Base-by-base conservation (phyloP, 1,284 basidiomycete species). In the Papiliotrema fonsecae region DNA sequence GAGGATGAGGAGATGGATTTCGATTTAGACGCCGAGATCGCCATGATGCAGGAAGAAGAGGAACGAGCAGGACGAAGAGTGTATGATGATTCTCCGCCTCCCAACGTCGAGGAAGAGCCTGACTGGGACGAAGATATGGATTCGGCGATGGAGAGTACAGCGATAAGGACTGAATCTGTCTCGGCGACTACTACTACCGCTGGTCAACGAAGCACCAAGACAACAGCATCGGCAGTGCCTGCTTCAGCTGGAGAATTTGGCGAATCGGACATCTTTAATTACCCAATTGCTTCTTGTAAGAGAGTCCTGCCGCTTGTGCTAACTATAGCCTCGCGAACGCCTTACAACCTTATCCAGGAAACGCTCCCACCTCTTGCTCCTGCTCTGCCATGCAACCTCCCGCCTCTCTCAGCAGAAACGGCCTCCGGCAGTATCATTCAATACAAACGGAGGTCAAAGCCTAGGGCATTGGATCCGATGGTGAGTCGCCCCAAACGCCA, bases 51-150 rank as follows among this genome's bases (percentile, higher is more conserved):
- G 28, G 26, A 46, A 25, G 26, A 41, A 31, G 26, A 19, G 38
- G 30, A 16, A 14, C 19, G 14, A 16, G n/a, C 7, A 19, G 34
- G n/a, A 16, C 21, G n/a, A 27, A 24, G n/a, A 16, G 25, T 26
- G 13, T 25, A 18, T 19, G 40, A 13, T 16, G 50, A 55, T 35
- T 56, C 47, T 10, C 55, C 63, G 11, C 62, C 61, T 2, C 58
- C 58, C 3, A 54, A 58, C 25, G 44, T 55, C 4, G 56, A 57
- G 10, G 64, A 64, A 40, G 61, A 57, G 42, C 55, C 55, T 4
- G 52, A 61, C 42, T 50, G 55, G 35, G 61, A 64, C 37, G 62
- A 61, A 39, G 61, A 62, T 45, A n/a, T n/a, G n/a, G 44, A 58
- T 36, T 59, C 53, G 11, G 40, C 58, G 54, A 49, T 54, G 50